phyloP scores from a whole-genome alignment of 2,329 filamentous ascomycete species.

The Rutstroemia sp. region DNA sequence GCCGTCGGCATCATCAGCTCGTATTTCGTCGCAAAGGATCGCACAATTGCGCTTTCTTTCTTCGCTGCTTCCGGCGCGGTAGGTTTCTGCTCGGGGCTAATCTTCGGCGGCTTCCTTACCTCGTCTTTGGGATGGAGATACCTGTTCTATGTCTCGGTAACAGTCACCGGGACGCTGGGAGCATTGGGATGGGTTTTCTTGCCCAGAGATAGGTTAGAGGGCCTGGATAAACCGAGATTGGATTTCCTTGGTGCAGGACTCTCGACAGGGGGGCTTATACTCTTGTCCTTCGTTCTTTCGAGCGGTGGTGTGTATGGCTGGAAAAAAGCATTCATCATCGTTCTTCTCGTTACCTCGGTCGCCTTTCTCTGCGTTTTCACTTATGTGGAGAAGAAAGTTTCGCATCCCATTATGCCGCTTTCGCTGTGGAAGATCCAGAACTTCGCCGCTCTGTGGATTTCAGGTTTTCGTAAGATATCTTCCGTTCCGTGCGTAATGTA shows the following conservation, averaged over 20 bases:
- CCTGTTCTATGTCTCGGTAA: conserved; percentile 32
- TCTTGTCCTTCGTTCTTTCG: conserved; percentile 38
- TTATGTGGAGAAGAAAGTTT: conserved; percentile 36
- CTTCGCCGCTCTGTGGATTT: conserved; percentile 38
- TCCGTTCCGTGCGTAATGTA: not conserved
- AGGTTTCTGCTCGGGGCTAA: conserved; percentile 34
- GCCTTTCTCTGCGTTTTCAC: conserved; percentile 33
- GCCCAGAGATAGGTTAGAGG: conserved; percentile 32
- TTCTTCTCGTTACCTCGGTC: conserved; percentile 33
- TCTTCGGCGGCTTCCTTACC: conserved; percentile 34
- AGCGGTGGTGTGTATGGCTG: conserved; percentile 40
- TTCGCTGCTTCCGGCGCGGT: conserved; percentile 34
- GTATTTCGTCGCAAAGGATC: conserved; percentile 33
- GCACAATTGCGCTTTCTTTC: conserved; percentile 33
- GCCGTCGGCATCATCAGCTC: conserved; percentile 39
- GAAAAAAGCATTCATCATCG: conserved; percentile 38
- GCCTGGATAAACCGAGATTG: conserved; percentile 30
- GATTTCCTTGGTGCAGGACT: conserved; percentile 36
- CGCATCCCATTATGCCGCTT: conserved; percentile 39
- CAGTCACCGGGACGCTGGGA: conserved; percentile 28
- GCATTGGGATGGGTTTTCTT: conserved; percentile 31
- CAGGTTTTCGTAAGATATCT: conserved; percentile 32
- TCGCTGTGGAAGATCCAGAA: conserved; percentile 39
- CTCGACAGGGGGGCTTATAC: conserved; percentile 35
- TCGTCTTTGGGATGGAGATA: conserved; percentile 34